These are phyloP conservation scores for Auriscalpium microsporum DNA, from an alignment of 768 basidiomycete genomes.

Conservation along the genomic window DNA sequence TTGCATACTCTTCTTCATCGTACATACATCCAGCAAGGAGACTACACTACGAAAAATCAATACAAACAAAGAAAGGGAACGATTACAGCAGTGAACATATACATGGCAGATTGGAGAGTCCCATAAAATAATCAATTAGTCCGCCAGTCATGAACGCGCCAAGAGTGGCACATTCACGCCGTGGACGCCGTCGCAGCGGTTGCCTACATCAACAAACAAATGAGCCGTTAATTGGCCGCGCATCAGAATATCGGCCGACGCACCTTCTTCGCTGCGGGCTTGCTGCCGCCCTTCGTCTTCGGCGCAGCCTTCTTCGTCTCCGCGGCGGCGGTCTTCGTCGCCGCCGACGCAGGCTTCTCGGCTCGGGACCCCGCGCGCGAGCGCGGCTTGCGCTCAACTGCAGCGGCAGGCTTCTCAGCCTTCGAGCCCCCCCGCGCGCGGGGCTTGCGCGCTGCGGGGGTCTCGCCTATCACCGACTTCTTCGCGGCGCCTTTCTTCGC, in stretches of 20 bases:
- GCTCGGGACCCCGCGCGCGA: background rate
- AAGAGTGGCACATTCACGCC: too few species aligned
- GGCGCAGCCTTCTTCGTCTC: background rate
- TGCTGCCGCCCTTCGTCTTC: background rate
- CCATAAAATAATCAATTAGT: too few species aligned
- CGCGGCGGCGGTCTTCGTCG: slow-evolving; percentile 22
- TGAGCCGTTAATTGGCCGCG: too few species aligned
- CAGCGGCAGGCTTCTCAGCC: slow-evolving; percentile 4
- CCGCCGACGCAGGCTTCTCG: slow-evolving; percentile 13
- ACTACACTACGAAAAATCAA: too few species aligned
- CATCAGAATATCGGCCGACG: background rate
- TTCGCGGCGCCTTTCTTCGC: background rate
- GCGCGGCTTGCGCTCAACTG: background rate
- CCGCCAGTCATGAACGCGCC: too few species aligned
- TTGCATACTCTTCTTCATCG: too few species aligned
- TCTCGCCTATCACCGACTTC: background rate
- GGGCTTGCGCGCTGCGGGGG: background rate
- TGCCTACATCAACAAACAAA: too few species aligned
- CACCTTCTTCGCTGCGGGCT: slow-evolving; percentile 1
- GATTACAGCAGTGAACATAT: too few species aligned
- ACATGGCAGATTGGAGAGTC: too few species aligned
- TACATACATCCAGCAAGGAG: too few species aligned
- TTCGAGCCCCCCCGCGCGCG: background rate
- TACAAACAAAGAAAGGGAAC: too few species aligned
- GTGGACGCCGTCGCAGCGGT: too few species aligned